These are phyloP conservation scores for Gliomastix tumulicola DNA, from an alignment of 2,329 filamentous ascomycete species.

Conservation along the genomic window DNA sequence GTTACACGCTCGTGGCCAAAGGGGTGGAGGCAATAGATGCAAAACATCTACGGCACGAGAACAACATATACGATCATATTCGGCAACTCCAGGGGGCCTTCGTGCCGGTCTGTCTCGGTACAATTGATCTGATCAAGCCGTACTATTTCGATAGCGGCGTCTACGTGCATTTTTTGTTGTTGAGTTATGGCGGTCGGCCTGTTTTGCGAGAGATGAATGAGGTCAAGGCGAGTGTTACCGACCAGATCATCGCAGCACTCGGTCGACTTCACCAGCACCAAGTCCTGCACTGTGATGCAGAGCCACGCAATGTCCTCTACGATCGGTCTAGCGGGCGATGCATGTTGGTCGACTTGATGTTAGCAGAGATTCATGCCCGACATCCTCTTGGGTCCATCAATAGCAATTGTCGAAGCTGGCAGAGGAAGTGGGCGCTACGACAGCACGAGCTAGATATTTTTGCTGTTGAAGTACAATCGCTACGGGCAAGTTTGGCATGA, in stretches of 20 bases:
- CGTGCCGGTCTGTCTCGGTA: slow-evolving; percentile 26
- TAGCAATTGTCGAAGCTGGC: slow-evolving; percentile 8
- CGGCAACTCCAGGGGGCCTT: slow-evolving; percentile 19
- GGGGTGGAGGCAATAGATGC: slow-evolving; percentile 18
- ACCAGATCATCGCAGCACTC: slow-evolving; percentile 4
- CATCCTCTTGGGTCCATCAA: slow-evolving; percentile 12
- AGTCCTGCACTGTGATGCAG: slow-evolving; percentile 18
- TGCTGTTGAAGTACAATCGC: slow-evolving; percentile 6
- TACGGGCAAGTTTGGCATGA: slow-evolving; percentile 2
- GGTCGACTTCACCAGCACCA: slow-evolving; percentile 8
- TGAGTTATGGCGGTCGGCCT: slow-evolving; percentile 16
- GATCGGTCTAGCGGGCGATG: slow-evolving; percentile 9
- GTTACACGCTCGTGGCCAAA: slow-evolving; percentile 32
- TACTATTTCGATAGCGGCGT: slow-evolving; percentile 21
- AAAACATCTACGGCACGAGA: slow-evolving; percentile 16
- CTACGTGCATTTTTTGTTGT: slow-evolving; percentile 22
- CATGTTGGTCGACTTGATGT: slow-evolving; percentile 25
- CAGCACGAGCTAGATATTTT: slow-evolving; percentile 11
- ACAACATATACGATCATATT: slow-evolving; percentile 20
- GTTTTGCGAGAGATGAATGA: slow-evolving; percentile 1
- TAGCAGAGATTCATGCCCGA: slow-evolving; percentile 11
- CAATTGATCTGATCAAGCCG: slow-evolving; percentile 15
- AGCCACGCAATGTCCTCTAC: slow-evolving; percentile 22
- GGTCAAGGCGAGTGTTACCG: slow-evolving; percentile 2
- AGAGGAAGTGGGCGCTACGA: slow-evolving; percentile 11